Evolutionary conservation across 257 asterid genomes (phyloP), one percentile per base, ranked within the genome.

Genomic region (Penstemon barbatus): DNA sequence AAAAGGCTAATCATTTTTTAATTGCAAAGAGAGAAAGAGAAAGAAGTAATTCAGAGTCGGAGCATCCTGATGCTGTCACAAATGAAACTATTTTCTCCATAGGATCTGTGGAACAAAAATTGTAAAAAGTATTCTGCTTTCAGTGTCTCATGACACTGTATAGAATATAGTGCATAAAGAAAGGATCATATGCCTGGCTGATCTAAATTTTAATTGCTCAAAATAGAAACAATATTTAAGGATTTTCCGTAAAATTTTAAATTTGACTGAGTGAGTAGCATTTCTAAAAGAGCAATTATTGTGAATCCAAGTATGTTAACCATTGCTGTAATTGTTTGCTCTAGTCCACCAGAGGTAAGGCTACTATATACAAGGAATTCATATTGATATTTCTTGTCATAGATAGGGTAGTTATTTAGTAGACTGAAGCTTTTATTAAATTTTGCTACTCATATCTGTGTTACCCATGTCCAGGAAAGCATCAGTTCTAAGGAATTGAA

Each of bases 1-100:
- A 63, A 75, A 71, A 43, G 48, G 41, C 66, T 36, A 25, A 75
- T 83, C 61, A 72, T 56, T 68, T 59, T 50, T 59, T 18, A 68
- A 44, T 40, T 48, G 15, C 62, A 61, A 42, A 12, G 63, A 70
- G 36, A 59, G 38, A 39, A 54, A 65, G 40, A 55, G 49, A 38
- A 75, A 71, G 61, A 53, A 54, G 13, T 13, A 41, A 59, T 55
- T 70, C 43, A 69, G n/a, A 50, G 70, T 8, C 57, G 53, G 40
- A 42, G 40, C 61, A 68, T 59, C 33, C 5, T 39, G 13, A 55
- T 58, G 52, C 46, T 38, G 45, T 46, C 19, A 19, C 60, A 66
- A 63, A 44, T 53, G 45, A 49, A 54, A 61, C 61, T 18, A 50
- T 55, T 53, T 55, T 50, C 33, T 54, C 52, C 37, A 65, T 37